phyloP scores from a whole-genome alignment of 805 yeast species.

The Ogataea methanolica region DNA sequence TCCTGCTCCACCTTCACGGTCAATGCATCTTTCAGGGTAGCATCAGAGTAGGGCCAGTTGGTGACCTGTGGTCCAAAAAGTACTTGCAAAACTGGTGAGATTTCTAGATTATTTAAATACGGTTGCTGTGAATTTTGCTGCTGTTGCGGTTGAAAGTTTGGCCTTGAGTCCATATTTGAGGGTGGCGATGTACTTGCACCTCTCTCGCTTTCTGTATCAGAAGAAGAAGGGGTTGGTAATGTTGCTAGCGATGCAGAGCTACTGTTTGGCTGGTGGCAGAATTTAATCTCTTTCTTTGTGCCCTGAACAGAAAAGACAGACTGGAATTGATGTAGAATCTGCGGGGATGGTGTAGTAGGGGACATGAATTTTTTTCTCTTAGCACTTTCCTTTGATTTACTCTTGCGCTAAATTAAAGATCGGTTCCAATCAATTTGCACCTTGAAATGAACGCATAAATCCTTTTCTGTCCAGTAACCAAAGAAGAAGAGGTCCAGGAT shows the following conservation, averaged over 20 bases:
- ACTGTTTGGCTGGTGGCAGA: too few species aligned
- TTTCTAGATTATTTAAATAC: neutral
- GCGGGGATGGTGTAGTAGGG: neutral
- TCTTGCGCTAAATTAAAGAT: neutral
- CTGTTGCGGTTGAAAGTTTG: too few species aligned
- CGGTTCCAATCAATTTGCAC: too few species aligned
- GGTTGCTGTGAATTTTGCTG: too few species aligned
- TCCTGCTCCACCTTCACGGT: constrained; percentile 69
- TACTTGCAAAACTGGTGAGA: constrained; percentile 36
- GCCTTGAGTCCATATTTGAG: neutral
- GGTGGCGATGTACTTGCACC: neutral
- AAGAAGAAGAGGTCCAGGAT: neutral
- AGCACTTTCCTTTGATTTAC: neutral
- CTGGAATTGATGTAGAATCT: neutral
- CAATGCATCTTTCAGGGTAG: constrained; percentile 54
- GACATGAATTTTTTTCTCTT: neutral
- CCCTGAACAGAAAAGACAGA: constrained; percentile 2
- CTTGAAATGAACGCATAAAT: too few species aligned
- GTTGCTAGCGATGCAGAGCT: too few species aligned
- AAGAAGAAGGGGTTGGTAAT: too few species aligned
- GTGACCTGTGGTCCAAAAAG: constrained; percentile 51
- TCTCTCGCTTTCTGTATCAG: neutral
- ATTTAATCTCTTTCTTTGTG: neutral
- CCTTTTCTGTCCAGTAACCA: too few species aligned
- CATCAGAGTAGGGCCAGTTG: constrained; percentile 53